Evolutionary conservation across 495 filamentous ascomycete genomes (phyloP), one percentile per base, ranked within the genome.

Genomic region (Penicillium soppii): DNA sequence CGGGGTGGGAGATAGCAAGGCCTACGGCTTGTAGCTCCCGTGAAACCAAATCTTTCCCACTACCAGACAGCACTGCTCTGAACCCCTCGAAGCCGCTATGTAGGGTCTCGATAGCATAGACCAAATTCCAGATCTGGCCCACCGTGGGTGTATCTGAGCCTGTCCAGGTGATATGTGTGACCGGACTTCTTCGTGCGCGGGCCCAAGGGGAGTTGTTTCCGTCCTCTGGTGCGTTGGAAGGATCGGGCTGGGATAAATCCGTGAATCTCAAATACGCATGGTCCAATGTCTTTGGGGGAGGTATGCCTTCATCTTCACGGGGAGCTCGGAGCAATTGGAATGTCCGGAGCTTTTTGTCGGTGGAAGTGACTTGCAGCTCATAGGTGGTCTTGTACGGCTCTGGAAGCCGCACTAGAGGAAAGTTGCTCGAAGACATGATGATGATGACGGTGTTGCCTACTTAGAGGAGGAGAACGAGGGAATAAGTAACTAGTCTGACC

Each of bases 101-200:
- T 41, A 61, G 17, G 1, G 54, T 58, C 26, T 53, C 73, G 33
- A 83, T 60, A 38, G 76, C 73, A 58, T 85, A 80, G 39, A 80
- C 52, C 38, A 79, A 50, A 12, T 81, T 73, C 81, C 82, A 85
- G 30, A 81, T 66, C 54, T 83, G 80, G 9, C 65, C 79, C 15
- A 78, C 56, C 0, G 78, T 73, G 5, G 80, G 77, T 2, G 73
- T 42, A 5, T 46, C 54, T 12, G 50, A 50, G n/a, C 48, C 49
- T n/a, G 50, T 50, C 70, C 72, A 75, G 26, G 56, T 47, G 26
- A 70, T 54, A 17, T 53, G 53, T 5, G 62, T 59, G 8, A 51
- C 49, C 2, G 65, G 70, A 23, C 59, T 65, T 45, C 70, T 38
- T 39, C 61, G 67, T 12, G 69, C 69, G 19, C 68, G 53, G 6